phyloP scores from a whole-genome alignment of 176 grass and related monocot genomes.

The Raddia guianensis region DNA sequence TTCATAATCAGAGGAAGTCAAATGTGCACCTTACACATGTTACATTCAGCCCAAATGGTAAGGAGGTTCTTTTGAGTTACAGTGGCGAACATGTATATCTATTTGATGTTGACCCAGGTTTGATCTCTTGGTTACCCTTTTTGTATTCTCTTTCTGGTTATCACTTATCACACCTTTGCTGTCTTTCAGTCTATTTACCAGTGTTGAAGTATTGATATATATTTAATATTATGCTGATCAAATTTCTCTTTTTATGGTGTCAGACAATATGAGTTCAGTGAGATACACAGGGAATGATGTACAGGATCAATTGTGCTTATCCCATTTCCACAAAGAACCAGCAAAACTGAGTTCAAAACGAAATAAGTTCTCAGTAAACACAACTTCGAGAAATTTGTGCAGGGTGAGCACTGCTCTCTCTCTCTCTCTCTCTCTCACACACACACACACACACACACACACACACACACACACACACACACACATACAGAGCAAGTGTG shows the following conservation, averaged over 20 bases:
- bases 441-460: too few species aligned
- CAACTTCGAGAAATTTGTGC: constrained; percentile 50
- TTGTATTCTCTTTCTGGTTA: constrained; percentile 8
- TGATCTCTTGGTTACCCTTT: constrained; percentile 39
- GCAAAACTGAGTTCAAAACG: constrained; percentile 32
- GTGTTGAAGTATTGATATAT: constrained; percentile 12
- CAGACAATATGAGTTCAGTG: constrained; percentile 65
- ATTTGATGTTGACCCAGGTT: constrained; percentile 81
- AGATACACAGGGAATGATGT: constrained; percentile 76
- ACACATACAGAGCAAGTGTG: background rate
- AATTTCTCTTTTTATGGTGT: constrained; percentile 32
- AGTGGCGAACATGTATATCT: constrained; percentile 98
- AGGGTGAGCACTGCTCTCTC: constrained; percentile 51
- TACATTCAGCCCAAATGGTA: constrained; percentile 83
- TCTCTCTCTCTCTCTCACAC: background rate
- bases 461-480: too few species aligned
- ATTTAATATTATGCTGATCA: constrained; percentile 30
- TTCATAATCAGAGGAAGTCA: constrained; percentile 72
- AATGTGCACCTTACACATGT: constrained; percentile 93
- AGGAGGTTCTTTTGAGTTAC: constrained; percentile 92
- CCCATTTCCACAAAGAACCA: constrained; percentile 57
- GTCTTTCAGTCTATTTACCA: constrained; percentile 8
- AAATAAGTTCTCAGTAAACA: constrained; percentile 38
- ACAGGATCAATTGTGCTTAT: constrained; percentile 55
- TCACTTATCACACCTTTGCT: constrained; percentile 19